A percentile compares a stretch with the other conserved stretches of the same genome.
Evolutionary conservation across 2,329 filamentous ascomycete genomes (phyloP).

Genomic region (Neonectria faginata): DNA sequence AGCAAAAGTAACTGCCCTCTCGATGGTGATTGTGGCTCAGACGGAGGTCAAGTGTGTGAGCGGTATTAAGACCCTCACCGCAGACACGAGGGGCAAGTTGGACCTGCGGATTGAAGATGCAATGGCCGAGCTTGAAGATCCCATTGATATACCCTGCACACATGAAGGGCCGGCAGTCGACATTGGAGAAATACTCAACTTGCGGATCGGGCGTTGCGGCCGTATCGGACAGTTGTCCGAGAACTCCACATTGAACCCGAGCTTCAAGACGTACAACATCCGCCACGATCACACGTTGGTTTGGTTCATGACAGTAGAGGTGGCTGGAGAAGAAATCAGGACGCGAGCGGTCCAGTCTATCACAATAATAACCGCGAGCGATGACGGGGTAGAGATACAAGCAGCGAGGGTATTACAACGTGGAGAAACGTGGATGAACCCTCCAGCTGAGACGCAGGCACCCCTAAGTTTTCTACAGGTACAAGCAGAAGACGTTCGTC

Average conservation of each 20-base stretch:
- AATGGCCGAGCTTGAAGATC: neutral
- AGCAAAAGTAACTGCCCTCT: slow-evolving; percentile 30
- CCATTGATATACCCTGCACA: slow-evolving; percentile 20
- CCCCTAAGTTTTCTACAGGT: neutral
- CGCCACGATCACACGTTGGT: slow-evolving; percentile 36
- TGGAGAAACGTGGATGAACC: neutral
- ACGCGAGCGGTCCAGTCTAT: neutral
- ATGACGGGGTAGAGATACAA: neutral
- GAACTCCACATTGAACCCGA: slow-evolving; percentile 24
- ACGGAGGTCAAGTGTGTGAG: slow-evolving; percentile 29
- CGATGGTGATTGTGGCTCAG: slow-evolving; percentile 12
- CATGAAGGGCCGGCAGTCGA: slow-evolving; percentile 1
- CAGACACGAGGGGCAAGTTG: neutral
- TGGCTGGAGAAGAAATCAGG: neutral
- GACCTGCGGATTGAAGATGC: slow-evolving; percentile 11
- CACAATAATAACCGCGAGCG: slow-evolving; percentile 10
- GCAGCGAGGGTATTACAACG: neutral
- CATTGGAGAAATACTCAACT: slow-evolving; percentile 21
- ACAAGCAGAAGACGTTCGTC: neutral
- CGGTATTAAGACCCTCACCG: neutral
- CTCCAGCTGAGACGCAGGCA: neutral
- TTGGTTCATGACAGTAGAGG: slow-evolving; percentile 28
- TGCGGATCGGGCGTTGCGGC: slow-evolving; percentile 7
- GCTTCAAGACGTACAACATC: slow-evolving; percentile 45
- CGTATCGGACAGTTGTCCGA: neutral